Conservation (phyloP, 495 filamentous ascomycete species). For the Rhypophila decipiens region DNA sequence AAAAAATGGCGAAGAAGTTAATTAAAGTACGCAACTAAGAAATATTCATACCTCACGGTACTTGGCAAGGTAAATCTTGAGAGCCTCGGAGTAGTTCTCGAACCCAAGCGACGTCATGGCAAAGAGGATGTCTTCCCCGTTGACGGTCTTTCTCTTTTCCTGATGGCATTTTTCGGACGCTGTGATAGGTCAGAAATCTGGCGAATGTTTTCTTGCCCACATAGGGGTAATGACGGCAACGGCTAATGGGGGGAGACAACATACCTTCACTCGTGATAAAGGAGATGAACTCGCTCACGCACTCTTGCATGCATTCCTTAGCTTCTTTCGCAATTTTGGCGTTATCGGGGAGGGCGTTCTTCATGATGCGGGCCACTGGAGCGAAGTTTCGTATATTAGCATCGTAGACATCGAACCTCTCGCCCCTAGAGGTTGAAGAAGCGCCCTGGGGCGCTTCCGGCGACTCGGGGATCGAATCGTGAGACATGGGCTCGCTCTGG, state of each 20-base stretch:
- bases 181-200: constrained; percentile 42
- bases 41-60: constrained; percentile 88
- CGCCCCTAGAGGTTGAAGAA: constrained; percentile 33
- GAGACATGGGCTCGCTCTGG: constrained; percentile 40
- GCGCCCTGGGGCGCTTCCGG: constrained; percentile 35
- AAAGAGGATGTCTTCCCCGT: constrained; percentile 96
- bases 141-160: constrained; percentile 98
- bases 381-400: constrained; percentile 87
- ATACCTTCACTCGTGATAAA: constrained; percentile 98
- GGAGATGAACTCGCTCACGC: constrained; percentile 99
- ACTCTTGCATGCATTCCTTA: constrained; percentile 99
- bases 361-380: constrained; percentile 99
- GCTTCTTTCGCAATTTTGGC: constrained; percentile 99
- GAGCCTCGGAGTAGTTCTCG: constrained; percentile 95
- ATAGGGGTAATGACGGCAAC: constrained; percentile 7
- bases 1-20: too few species aligned
- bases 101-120: constrained; percentile 99
- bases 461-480: constrained; percentile 44
- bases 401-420: constrained; percentile 52
- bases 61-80: constrained; percentile 96
- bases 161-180: constrained; percentile 99
- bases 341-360: constrained; percentile 91
- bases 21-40: constrained; percentile 12
- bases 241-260: constrained; percentile 17
- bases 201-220: constrained; percentile 10